A percentile compares a stretch with the other conserved stretches of the same genome.
phyloP scores from a whole-genome alignment of 768 basidiomycete species.

The Pleurotus tuoliensis region DNA sequence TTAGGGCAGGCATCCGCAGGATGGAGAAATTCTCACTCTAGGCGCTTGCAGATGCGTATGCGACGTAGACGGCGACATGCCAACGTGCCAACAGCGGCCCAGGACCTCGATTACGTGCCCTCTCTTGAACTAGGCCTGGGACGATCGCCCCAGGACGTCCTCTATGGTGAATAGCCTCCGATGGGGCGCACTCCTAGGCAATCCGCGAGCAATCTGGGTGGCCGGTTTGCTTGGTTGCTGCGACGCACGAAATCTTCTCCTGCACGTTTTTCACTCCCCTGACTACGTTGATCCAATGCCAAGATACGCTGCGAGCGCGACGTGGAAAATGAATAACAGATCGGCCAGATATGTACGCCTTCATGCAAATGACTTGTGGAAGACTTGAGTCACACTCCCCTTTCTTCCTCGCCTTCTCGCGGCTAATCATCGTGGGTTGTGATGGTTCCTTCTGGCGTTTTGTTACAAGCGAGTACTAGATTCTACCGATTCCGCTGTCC shows the following conservation, averaged over 20 bases:
- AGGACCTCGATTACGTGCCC: slow-evolving; percentile 2
- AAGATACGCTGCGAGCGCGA: background rate
- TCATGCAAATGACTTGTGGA: background rate
- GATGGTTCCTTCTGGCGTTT: slow-evolving; percentile 1
- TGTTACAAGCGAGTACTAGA: background rate
- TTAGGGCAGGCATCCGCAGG: background rate
- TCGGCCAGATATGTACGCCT: slow-evolving; percentile 1
- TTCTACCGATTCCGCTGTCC: background rate
- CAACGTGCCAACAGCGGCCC: background rate
- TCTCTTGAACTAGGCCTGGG: background rate
- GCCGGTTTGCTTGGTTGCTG: background rate
- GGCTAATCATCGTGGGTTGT: slow-evolving; percentile 6
- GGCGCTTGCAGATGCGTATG: background rate
- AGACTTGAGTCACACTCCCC: background rate
- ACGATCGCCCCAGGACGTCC: background rate
- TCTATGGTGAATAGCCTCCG: too few relatives aligned
- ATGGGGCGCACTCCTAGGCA: background rate
- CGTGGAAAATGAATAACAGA: too few relatives aligned
- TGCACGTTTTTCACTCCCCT: slow-evolving; percentile 2
- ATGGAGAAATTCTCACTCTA: background rate
- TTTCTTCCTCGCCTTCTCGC: background rate
- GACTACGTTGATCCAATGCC: background rate
- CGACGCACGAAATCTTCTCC: background rate
- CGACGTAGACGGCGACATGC: slow-evolving; percentile 6
- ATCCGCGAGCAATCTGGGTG: slow-evolving; percentile 6